Evolutionary conservation across 2,329 filamentous ascomycete genomes (phyloP).

Genomic region (Aspergillus ruber): DNA sequence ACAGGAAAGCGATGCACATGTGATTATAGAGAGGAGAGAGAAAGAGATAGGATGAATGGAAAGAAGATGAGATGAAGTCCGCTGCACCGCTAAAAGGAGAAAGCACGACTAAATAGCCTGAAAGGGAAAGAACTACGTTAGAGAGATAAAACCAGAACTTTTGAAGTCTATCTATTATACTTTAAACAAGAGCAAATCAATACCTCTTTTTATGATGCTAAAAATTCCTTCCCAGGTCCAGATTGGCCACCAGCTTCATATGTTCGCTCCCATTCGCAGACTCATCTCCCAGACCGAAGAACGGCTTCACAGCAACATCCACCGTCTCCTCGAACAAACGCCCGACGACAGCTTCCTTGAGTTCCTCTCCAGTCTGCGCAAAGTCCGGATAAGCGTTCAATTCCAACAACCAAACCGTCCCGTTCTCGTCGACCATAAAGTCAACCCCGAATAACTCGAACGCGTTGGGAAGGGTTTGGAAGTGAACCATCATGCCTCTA

Average conservation of each 20-base stretch:
- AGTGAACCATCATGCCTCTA: conserved; percentile 76
- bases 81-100: too few relatives aligned
- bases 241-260: conserved; percentile 34
- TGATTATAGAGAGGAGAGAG: conserved; percentile 1
- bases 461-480: conserved; percentile 78
- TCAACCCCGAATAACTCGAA: conserved; percentile 93
- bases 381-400: conserved; percentile 97
- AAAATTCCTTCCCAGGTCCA: conserved; percentile 35
- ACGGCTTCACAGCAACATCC: conserved; percentile 58
- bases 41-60: neutral
- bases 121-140: neutral
- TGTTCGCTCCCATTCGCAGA: conserved; percentile 16
- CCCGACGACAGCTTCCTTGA: conserved; percentile 61
- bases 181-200: neutral
- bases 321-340: conserved; percentile 73
- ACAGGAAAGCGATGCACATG: neutral
- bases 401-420: conserved; percentile 71
- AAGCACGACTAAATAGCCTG: neutral
- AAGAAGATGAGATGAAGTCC: neutral
- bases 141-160: neutral
- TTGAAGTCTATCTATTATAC: neutral
- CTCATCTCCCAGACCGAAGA: conserved; percentile 50
- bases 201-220: neutral
- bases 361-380: conserved; percentile 73
- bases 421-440: conserved; percentile 67